phyloP scores from a whole-genome alignment of 768 basidiomycete genomes.

The Amanita rubescens region DNA sequence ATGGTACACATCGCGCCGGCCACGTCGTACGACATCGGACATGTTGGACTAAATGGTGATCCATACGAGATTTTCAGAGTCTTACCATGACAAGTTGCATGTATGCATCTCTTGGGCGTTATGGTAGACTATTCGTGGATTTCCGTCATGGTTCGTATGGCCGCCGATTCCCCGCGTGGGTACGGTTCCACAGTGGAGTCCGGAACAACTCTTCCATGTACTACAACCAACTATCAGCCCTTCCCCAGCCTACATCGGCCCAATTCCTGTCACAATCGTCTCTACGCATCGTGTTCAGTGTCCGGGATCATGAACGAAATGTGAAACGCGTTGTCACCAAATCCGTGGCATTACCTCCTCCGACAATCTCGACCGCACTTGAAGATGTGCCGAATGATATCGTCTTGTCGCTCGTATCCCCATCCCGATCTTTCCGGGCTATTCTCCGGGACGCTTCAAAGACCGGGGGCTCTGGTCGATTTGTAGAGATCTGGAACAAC shows the following conservation, averaged over 20 bases:
- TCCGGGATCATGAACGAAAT: constrained; percentile 46
- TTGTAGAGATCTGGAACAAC: constrained; percentile 53
- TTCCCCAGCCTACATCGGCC: constrained; percentile 31
- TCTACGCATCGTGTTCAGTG: constrained; percentile 37
- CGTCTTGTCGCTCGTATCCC: constrained; percentile 31
- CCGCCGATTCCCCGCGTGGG: no score
- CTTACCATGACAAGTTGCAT: no score
- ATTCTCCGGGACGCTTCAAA: constrained; percentile 34
- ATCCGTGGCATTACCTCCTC: constrained; percentile 17
- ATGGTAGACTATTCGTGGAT: no score
- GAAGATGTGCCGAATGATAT: constrained; percentile 34
- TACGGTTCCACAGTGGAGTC: no score
- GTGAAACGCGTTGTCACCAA: constrained; percentile 37
- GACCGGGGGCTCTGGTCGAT: constrained; percentile 33
- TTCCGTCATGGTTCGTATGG: no score
- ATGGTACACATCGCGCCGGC: no score
- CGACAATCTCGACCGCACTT: constrained; percentile 18
- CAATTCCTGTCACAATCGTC: constrained; percentile 25
- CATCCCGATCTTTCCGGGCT: constrained; percentile 28
- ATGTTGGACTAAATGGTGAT: no score
- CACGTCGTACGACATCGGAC: no score
- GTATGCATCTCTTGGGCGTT: no score
- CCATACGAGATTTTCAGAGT: no score
- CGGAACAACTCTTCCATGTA: no score
- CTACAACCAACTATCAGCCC: constrained; percentile 30